These are phyloP conservation scores for Eleusine coracana DNA, from an alignment of 176 grass and related monocot genomes.

Conservation along the genomic window DNA sequence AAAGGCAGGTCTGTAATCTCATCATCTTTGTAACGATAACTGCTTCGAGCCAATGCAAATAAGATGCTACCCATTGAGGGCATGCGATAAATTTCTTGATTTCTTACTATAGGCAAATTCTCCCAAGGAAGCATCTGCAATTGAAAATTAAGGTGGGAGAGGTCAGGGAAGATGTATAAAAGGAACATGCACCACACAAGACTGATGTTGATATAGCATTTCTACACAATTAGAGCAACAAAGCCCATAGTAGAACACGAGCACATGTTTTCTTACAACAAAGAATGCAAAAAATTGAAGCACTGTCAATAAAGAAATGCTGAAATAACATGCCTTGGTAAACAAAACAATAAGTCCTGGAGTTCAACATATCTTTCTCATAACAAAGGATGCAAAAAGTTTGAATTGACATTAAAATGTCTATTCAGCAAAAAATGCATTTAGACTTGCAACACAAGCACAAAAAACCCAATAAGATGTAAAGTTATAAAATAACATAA, in stretches of 20 bases:
- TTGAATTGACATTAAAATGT: not conserved
- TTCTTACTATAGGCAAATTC: constrained; percentile 71
- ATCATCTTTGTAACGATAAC: constrained; percentile 36
- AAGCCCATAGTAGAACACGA: not conserved
- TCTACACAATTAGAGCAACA: constrained; percentile 16
- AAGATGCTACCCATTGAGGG: constrained; percentile 66
- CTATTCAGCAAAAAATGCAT: constrained; percentile 13
- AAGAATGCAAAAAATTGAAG: not conserved
- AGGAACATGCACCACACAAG: not conserved
- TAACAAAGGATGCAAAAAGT: not conserved
- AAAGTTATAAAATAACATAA: not conserved
- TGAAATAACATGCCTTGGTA: constrained; percentile 6
- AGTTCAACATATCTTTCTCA: not conserved
- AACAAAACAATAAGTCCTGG: not conserved
- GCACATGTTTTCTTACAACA: not conserved
- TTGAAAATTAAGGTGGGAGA: constrained; percentile 33
- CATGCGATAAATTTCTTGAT: constrained; percentile 93
- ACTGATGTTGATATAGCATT: constrained; percentile 5
- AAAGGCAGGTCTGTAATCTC: constrained; percentile 37
- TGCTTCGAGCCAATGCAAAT: constrained; percentile 54
- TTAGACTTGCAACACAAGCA: not conserved
- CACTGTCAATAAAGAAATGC: not conserved
- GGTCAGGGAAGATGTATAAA: constrained; percentile 30
- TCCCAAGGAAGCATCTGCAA: constrained; percentile 98
- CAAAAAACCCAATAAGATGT: not conserved